phyloP scores from a whole-genome alignment of 306 rosid genomes.

The Glycine soja region DNA sequence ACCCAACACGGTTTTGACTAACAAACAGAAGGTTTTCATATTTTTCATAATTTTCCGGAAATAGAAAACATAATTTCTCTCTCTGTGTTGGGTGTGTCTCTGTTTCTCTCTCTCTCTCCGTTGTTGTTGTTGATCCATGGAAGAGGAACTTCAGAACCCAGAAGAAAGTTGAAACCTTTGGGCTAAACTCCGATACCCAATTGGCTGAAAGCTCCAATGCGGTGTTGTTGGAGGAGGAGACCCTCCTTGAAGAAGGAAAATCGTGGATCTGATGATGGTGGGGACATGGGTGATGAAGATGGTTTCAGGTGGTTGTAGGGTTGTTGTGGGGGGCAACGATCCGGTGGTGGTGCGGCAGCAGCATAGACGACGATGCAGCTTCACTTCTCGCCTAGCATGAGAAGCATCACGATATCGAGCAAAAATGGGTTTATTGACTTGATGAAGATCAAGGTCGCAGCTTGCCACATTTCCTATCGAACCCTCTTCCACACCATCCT shows the following conservation, averaged over 20 bases:
- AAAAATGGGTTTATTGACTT: conserved; percentile 98
- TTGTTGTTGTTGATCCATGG: conserved; percentile 56
- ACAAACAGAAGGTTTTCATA: conserved; percentile 33
- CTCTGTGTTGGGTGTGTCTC: neutral
- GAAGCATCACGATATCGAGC: conserved; percentile 99
- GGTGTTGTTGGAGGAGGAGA: conserved; percentile 53
- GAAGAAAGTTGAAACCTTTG: conserved; percentile 48
- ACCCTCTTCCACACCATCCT: conserved; percentile 99
- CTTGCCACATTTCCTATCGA: conserved; percentile 99
- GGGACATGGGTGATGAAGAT: conserved; percentile 49
- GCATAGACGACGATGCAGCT: conserved; percentile 99
- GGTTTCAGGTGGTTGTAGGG: conserved; percentile 22
- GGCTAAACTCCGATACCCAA: conserved; percentile 37
- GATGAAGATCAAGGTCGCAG: conserved; percentile 99
- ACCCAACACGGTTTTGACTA: conserved; percentile 63
- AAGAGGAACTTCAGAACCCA: conserved; percentile 49
- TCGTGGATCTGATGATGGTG: conserved; percentile 68
- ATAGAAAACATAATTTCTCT: conserved; percentile 46
- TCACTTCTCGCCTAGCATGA: conserved; percentile 99
- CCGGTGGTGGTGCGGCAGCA: conserved; percentile 68
- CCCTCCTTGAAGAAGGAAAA: conserved; percentile 24
- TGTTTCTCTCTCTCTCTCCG: conserved; percentile 21
- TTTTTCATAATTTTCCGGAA: conserved; percentile 47
- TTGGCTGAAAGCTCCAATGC: conserved; percentile 60
- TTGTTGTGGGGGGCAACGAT: conserved; percentile 52